Base-by-base conservation (phyloP, 176 grass and related monocot genomes). In the Hsuehochloa calcarea region DNA sequence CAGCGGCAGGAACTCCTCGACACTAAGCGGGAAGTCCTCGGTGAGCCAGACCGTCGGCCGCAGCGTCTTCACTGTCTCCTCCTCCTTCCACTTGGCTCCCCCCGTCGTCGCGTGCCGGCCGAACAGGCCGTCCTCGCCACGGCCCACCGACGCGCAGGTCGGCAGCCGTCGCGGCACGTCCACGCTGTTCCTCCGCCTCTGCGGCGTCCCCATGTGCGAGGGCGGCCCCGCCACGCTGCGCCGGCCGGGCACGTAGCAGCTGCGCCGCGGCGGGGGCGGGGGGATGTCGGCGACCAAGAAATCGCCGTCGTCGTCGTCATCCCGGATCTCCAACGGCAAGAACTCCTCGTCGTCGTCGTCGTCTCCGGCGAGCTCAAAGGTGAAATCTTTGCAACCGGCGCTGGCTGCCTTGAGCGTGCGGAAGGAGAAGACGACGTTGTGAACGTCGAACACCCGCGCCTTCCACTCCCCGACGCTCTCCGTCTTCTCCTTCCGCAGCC, bases 21-120 rank as follows among this genome's bases (percentile, higher is more conserved):
- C 81, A 73, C 72, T 96, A 37, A 98, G 84, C 2, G 96, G 96
- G 78, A 98, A 98, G 59, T 96, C 96, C 77, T 98, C 96, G 0
- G 96, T 98, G 17, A 98, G 89, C 96, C 96, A 98, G 19, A 98
- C 93, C 19, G 91, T 88, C 0, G 96, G 93, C 58, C 93, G 85
- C 78, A 98, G 87, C 40, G 91, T 96, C 90, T 98, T 98, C 77
- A 98, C 93, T 78, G 89, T 98, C 86, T 98, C 93, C 88, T 94
- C 94, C 91, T 98, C 96, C 90, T 98, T 98, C 77, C 93, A 92
- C 85, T 90, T 95, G 29, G 85, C 90, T 69, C 75, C 80, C 31
- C 78, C 85, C 0, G 25, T 77, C 12, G 68, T 51, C n/a, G 43
- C n/a, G 62, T 86, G 76, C 75, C 84, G 83, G 58, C 85, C 71